A percentile compares a stretch with the other conserved stretches of the same genome.
Evolutionary conservation across 768 basidiomycete genomes (phyloP).

Genomic region (Cyathus striatus): DNA sequence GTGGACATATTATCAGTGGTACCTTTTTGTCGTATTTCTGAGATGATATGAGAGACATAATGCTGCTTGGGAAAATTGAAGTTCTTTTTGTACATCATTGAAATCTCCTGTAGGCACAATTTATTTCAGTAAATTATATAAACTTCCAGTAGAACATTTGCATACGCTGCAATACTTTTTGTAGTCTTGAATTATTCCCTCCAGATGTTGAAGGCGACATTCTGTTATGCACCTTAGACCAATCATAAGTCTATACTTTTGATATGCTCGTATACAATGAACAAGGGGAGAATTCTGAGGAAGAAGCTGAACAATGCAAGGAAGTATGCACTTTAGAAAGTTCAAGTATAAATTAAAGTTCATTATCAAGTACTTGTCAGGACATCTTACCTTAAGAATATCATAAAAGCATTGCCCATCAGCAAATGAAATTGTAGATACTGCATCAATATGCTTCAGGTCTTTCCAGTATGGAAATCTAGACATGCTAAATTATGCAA

Average conservation of each 20-base stretch:
- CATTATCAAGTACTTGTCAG: not conserved
- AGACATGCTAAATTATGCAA: constrained; percentile 16
- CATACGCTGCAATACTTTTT: constrained; percentile 8
- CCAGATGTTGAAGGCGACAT: constrained; percentile 12
- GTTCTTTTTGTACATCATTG: constrained; percentile 15
- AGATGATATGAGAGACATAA: constrained; percentile 12
- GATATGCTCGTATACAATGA: constrained; percentile 17
- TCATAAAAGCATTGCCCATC: constrained; percentile 22
- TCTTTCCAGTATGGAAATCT: constrained; percentile 19
- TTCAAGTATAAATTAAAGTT: constrained; percentile 1
- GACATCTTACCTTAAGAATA: constrained; percentile 18
- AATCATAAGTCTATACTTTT: constrained; percentile 14
- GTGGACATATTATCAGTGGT: constrained; percentile 21
- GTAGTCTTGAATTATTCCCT: constrained; percentile 9
- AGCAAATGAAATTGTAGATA: constrained; percentile 18
- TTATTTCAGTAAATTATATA: constrained; percentile 1
- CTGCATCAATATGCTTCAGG: constrained; percentile 21
- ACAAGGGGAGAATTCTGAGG: constrained; percentile 17
- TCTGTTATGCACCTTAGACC: constrained; percentile 20
- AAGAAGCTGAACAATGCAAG: constrained; percentile 20
- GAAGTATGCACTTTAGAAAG: constrained; percentile 21
- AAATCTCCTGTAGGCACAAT: constrained; percentile 10
- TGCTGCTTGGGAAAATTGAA: constrained; percentile 26
- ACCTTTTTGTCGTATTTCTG: constrained; percentile 18
- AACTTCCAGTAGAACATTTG: not conserved